Conservation (phyloP, 257 asterid species). For the Jacaranda copaia region DNA sequence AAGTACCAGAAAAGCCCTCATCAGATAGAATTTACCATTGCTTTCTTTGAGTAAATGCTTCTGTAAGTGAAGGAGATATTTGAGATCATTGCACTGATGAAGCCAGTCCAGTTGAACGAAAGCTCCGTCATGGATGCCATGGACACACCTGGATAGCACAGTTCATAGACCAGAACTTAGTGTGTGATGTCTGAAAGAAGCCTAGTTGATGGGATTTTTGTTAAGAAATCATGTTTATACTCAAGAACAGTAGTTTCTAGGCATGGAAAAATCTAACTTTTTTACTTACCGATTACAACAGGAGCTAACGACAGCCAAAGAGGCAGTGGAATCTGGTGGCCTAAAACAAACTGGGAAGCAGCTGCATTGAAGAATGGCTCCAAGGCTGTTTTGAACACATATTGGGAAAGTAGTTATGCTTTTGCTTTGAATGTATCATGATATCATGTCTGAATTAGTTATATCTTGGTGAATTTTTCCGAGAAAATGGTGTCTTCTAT, state of each 20-base stretch:
- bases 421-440: not conserved
- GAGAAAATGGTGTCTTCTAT: too few species aligned
- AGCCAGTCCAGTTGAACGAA: conserved; percentile 70
- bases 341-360: conserved; percentile 66
- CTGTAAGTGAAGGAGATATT: conserved; percentile 69
- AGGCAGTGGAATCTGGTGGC: conserved; percentile 61
- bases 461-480: too few species aligned
- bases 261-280: not conserved
- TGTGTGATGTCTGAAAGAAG: not conserved
- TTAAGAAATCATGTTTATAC: too few species aligned
- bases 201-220: too few species aligned
- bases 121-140: conserved; percentile 72
- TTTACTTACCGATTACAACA: conserved; percentile 55
- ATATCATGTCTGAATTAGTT: too few species aligned
- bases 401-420: not conserved
- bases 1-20: conserved; percentile 26
- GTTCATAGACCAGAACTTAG: conserved; percentile 4
- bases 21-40: conserved; percentile 53
- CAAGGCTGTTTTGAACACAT: conserved; percentile 46
- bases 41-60: conserved; percentile 73
- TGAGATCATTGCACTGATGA: conserved; percentile 72
- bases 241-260: too few species aligned
- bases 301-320: conserved; percentile 70
- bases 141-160: conserved; percentile 54
- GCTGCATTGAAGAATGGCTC: conserved; percentile 74